phyloP scores from a whole-genome alignment of 352 stramenopile genomes.

The Globisporangium uncinulatum region DNA sequence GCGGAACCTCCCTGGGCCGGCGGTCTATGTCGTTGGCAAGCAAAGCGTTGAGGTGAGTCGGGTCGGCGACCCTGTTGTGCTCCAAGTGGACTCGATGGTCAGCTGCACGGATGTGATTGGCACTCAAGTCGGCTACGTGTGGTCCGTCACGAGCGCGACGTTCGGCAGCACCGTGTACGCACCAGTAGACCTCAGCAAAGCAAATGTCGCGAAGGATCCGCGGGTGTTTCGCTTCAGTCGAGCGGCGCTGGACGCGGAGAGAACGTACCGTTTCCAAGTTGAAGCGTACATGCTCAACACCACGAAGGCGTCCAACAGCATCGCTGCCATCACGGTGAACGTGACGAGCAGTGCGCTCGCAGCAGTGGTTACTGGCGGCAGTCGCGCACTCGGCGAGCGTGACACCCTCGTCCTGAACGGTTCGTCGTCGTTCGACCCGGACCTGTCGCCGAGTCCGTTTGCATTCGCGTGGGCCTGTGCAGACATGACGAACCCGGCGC shows the following conservation, averaged over 20 bases:
- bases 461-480: slow-evolving; percentile 44
- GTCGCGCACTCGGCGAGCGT: slow-evolving; percentile 39
- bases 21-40: slow-evolving; percentile 45
- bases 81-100: slow-evolving; percentile 41
- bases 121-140: slow-evolving; percentile 35
- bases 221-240: slow-evolving; percentile 46
- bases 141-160: slow-evolving; percentile 27
- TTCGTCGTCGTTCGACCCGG: slow-evolving; percentile 42
- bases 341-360: slow-evolving; percentile 34
- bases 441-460: slow-evolving; percentile 28
- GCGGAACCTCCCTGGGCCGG: slow-evolving; percentile 32
- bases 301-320: slow-evolving; percentile 21
- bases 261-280: slow-evolving; percentile 51
- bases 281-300: slow-evolving; percentile 41
- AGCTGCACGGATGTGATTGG: slow-evolving; percentile 36
- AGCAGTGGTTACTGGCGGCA: slow-evolving; percentile 32
- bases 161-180: slow-evolving; percentile 7
- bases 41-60: slow-evolving; percentile 27
- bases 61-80: slow-evolving; percentile 24
- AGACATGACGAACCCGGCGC: slow-evolving; percentile 37
- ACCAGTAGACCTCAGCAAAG: slow-evolving; percentile 31
- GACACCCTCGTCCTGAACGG: slow-evolving; percentile 50
- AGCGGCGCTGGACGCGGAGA: slow-evolving; percentile 24
- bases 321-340: slow-evolving; percentile 31
- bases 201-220: slow-evolving; percentile 56